Base-by-base conservation (phyloP, 495 filamentous ascomycete species). In the Paragyromitra xinjiangensis region DNA sequence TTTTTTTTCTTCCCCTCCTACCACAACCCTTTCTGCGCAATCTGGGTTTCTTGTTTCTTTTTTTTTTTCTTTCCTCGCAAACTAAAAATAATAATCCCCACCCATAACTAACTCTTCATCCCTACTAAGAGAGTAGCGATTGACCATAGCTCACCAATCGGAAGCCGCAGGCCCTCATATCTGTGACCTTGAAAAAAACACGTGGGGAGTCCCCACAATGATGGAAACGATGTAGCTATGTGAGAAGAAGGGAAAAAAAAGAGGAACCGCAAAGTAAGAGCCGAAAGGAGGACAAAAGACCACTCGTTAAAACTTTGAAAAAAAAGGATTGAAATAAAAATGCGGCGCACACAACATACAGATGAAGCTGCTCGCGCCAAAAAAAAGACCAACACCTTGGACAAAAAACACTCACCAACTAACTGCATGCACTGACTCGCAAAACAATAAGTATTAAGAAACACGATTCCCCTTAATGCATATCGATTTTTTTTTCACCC, bases 401-500 rank as follows among this genome's bases (percentile, higher is more conserved):
- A 61, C 40, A 69, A 39, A 61, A 69, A 39, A 61, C 44, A 69
- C 12, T 45, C 37, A 55, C 50, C 64, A 34, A 64, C 68, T 65
- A 65, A 65, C 51, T 39, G 59, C 44, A 61, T 77, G 24, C 63
- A 75, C 58, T 58, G 55, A 69, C 61, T 64, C 58, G 53, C 61
- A 39, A 61, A 80, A 65, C 70, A 76, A 75, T 77, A 68, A 80
- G 78, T 74, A 64, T 73, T 71, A 80, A 48, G 65, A 80, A 77
- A 61, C 22, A 65, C n/a, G 37, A 56, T 48, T 73, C 61, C 40
- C 37, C 56, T 26, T 64, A 34, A 65, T 45, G 50, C 66, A 61
- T 70, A 75, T 51, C 56, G 55, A 76, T 66, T 56, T n/a, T 67
- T 44, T 48, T 26, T 26, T 34, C 29, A 22, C 19, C 26, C 22